A percentile compares a stretch with the other conserved stretches of the same genome.
phyloP scores from a whole-genome alignment of 2,329 filamentous ascomycete species.

The Diplodia mutila region DNA sequence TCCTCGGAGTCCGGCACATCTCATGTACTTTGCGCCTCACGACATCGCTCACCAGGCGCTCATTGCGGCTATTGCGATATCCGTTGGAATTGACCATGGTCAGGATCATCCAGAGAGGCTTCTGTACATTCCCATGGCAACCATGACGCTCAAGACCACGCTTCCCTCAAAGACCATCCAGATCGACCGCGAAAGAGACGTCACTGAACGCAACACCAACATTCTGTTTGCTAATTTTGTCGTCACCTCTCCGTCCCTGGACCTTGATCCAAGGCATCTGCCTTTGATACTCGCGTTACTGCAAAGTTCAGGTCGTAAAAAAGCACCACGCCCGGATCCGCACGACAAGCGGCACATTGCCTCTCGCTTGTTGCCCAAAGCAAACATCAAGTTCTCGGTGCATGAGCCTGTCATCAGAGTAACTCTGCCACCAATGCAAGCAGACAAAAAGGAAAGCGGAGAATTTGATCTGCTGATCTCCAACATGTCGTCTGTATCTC shows the following conservation, averaged over 20 bases:
- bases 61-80: slow-evolving; percentile 87
- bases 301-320: slow-evolving; percentile 49
- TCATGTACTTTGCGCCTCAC: slow-evolving; percentile 95
- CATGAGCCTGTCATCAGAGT: slow-evolving; percentile 95
- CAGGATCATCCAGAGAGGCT: slow-evolving; percentile 82
- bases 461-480: slow-evolving; percentile 96
- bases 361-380: slow-evolving; percentile 89
- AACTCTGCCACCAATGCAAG: slow-evolving; percentile 76
- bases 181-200: slow-evolving; percentile 69
- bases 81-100: slow-evolving; percentile 89
- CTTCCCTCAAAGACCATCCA: slow-evolving; percentile 92
- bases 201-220: slow-evolving; percentile 88
- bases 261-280: slow-evolving; percentile 88
- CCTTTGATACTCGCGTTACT: slow-evolving; percentile 80
- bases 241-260: slow-evolving; percentile 91
- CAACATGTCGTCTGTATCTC: slow-evolving; percentile 87
- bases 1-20: slow-evolving; percentile 88
- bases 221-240: slow-evolving; percentile 96
- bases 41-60: slow-evolving; percentile 95
- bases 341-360: slow-evolving; percentile 65
- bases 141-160: slow-evolving; percentile 91
- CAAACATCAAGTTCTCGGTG: slow-evolving; percentile 92
- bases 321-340: slow-evolving; percentile 10
- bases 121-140: slow-evolving; percentile 95
- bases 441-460: slow-evolving; percentile 61